Conservation (phyloP, 148 eudicot genomes). For the Linanthus parryae region DNA sequence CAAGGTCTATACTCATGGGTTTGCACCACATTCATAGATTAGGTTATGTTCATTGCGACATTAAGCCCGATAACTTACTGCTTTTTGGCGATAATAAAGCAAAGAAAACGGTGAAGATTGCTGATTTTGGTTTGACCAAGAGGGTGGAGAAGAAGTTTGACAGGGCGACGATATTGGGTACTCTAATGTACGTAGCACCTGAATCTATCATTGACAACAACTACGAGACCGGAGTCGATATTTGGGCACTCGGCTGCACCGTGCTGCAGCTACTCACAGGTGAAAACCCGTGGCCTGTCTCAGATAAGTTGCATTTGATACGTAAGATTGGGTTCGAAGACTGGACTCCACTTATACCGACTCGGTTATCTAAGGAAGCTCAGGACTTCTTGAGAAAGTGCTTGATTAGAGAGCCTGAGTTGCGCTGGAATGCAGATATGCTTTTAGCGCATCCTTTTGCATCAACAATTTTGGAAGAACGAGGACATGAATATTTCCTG, state of each 20-base stretch:
- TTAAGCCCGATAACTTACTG: background rate
- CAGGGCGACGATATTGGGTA: background rate
- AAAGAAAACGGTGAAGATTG: background rate
- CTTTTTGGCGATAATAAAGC: background rate
- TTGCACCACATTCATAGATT: background rate
- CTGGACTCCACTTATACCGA: background rate
- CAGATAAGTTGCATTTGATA: background rate
- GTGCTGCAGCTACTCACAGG: conserved; percentile 4
- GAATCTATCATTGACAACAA: background rate
- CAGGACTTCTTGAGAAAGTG: background rate
- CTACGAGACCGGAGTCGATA: too few species aligned
- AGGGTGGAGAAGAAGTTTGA: background rate
- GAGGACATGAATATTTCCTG: too few species aligned
- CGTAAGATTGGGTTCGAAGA: background rate
- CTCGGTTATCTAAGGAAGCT: background rate
- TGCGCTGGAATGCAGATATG: conserved; percentile 3
- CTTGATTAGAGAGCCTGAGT: background rate
- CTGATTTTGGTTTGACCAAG: conserved; percentile 1
- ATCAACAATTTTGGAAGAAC: too few species aligned
- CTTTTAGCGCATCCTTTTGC: background rate
- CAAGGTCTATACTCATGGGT: too few species aligned
- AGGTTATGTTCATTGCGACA: conserved; percentile 2
- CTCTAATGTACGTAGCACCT: background rate
- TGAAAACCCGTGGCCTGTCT: background rate
- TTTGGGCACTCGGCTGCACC: conserved; percentile 2